phyloP scores from a whole-genome alignment of 495 filamentous ascomycete genomes.

The Penicillium verhagenii region DNA sequence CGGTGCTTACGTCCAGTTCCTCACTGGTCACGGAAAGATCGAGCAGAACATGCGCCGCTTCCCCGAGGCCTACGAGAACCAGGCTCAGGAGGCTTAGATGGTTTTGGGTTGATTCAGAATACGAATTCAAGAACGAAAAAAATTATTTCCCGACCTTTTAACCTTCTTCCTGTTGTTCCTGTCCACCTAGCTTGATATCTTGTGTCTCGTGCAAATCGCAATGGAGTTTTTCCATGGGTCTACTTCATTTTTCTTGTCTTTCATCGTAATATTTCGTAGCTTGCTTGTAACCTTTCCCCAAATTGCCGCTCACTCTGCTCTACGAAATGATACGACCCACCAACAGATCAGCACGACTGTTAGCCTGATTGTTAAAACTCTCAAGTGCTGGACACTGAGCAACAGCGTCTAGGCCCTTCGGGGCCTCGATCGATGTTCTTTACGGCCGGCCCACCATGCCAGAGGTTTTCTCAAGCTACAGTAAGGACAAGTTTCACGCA shows the following conservation, averaged over 20 bases:
- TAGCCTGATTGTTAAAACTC: not conserved
- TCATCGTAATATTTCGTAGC: slow-evolving; percentile 1
- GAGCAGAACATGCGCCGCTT: slow-evolving; percentile 86
- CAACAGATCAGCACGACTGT: not conserved
- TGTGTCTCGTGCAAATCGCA: slow-evolving; percentile 23
- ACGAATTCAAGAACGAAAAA: slow-evolving; percentile 31
- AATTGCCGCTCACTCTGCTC: too few relatives aligned
- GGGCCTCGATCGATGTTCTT: not conserved
- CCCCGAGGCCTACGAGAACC: slow-evolving; percentile 79
- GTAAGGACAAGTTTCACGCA: too few relatives aligned
- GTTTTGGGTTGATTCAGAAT: slow-evolving; percentile 28
- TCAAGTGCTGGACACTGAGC: not conserved
- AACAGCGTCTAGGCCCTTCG: not conserved
- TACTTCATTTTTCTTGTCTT: slow-evolving; percentile 1
- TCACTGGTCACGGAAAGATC: slow-evolving; percentile 83
- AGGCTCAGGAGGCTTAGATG: slow-evolving; percentile 50
- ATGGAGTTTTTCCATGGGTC: slow-evolving; percentile 33
- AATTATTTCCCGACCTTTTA: slow-evolving; percentile 29
- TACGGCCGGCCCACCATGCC: not conserved
- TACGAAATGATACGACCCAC: not conserved
- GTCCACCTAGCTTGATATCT: slow-evolving; percentile 29
- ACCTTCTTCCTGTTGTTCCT: slow-evolving; percentile 14
- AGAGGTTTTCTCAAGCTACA: too few relatives aligned
- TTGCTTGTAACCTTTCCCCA: not conserved
- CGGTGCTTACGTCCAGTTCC: slow-evolving; percentile 99